Evolutionary conservation across 2,329 filamentous ascomycete genomes (phyloP), one percentile per base, ranked within the genome.

Genomic region (Biscogniauxia marginata): DNA sequence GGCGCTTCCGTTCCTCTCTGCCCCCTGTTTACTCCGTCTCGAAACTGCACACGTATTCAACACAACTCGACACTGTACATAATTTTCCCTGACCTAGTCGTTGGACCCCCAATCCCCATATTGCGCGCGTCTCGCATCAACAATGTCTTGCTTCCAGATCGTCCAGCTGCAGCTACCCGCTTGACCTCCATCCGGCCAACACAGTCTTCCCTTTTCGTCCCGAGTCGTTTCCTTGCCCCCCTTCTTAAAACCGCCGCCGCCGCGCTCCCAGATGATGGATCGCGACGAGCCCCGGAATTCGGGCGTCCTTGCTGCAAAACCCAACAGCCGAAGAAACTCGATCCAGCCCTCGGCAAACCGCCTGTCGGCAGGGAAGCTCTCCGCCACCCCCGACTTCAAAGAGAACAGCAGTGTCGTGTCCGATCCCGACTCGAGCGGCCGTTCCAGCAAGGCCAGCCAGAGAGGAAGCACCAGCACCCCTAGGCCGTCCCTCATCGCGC

Each of bases 321-420:
- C 65, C 45, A 66, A 67, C 60, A 61, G 62, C 56, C 62, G 58
- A 47, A 62, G 56, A 48, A 63, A 51, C 48, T 55, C 63, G 34
- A 60, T 60, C 7, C 67, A 65, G 48, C 56, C 57, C 30, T 62
- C 60, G 34, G 57, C 57, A 45, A 57, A 52, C 30, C 57, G 54
- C 44, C 63, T 52, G 45, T 51, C 48, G 6, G 49, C 56, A 18
- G 55, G 49, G 47, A 67, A 58, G 49, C 56, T 43, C 52, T 53
- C 49, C 19, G 50, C 43, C 7, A 61, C 55, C 45, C 24, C 50
- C 19, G 62, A 67, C 9, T 63, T 53, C 2, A 67, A 68, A 53
- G 65, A 67, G 46, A 66, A 66, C 43, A 56, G 46, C 52, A 47
- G 21, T 9, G 43, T 59, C 49, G 46, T 57, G 24, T 67, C 65